Conservation (phyloP, 1,284 basidiomycete genomes). For the Rhodotorula sp. region DNA sequence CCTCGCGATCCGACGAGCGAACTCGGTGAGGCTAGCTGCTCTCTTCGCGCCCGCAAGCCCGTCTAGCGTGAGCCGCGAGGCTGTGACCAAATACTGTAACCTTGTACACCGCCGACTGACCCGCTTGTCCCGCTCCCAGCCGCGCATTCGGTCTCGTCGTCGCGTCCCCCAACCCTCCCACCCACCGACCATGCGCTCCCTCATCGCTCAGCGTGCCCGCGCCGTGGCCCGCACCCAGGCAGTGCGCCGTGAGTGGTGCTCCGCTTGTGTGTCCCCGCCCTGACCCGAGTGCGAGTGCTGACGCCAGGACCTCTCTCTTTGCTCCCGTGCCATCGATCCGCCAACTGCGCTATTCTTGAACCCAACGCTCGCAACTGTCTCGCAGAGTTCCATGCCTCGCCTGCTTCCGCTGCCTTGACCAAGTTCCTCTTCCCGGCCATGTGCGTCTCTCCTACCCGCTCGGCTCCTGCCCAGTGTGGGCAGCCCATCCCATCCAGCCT, state of each 20-base stretch:
- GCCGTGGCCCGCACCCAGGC: conserved; percentile 18
- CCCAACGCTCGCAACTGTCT: neutral
- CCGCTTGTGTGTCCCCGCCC: neutral
- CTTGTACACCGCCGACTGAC: no score
- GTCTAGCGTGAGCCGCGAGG: no score
- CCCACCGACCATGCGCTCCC: conserved; percentile 19
- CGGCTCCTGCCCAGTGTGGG: no score
- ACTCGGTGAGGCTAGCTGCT: no score
- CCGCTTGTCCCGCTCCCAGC: neutral
- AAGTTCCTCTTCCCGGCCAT: conserved; percentile 98
- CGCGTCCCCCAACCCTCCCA: conserved; percentile 4
- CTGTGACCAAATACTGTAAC: no score
- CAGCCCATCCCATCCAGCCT: neutral
- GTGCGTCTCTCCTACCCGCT: conserved; percentile 47
- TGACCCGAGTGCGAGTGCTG: neutral
- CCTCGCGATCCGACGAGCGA: no score
- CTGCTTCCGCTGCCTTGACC: conserved; percentile 71
- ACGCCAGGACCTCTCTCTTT: neutral
- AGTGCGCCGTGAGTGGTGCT: conserved; percentile 25
- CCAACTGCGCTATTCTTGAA: neutral
- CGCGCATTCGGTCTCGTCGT: neutral
- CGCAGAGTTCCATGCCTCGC: conserved; percentile 76
- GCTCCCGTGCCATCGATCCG: neutral
- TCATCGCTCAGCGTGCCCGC: conserved; percentile 33
- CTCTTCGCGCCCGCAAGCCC: no score